Evolutionary conservation across 805 yeast genomes (phyloP).

Genomic region (Candida ulmi): DNA sequence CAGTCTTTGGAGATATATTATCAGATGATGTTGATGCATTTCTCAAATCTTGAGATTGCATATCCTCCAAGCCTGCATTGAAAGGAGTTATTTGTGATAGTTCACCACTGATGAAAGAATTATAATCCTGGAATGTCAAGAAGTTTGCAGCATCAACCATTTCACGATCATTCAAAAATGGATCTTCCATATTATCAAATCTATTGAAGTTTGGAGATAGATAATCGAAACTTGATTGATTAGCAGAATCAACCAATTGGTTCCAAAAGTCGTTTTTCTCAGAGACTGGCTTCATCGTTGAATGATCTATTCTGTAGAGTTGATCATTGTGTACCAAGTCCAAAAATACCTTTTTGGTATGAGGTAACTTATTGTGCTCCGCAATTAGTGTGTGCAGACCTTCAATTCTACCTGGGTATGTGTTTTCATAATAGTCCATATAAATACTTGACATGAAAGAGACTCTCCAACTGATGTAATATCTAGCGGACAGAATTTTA

Average conservation of each 20-base stretch:
- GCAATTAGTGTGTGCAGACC: constrained; percentile 4
- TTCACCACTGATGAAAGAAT: neutral
- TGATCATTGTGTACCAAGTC: too few relatives aligned
- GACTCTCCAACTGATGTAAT: constrained; percentile 25
- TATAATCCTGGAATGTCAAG: constrained; percentile 9
- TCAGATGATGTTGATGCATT: constrained; percentile 7
- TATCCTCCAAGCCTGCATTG: too few relatives aligned
- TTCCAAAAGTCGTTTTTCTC: constrained; percentile 16
- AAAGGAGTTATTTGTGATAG: too few relatives aligned
- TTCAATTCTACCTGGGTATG: constrained; percentile 16
- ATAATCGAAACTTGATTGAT: constrained; percentile 24
- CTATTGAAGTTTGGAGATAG: constrained; percentile 19
- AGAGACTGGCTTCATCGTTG: too few relatives aligned
- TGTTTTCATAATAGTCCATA: constrained; percentile 14
- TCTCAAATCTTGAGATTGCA: neutral
- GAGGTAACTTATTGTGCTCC: too few relatives aligned
- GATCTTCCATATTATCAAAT: constrained; percentile 19
- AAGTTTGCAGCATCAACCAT: neutral
- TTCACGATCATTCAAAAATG: constrained; percentile 12
- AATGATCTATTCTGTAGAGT: too few relatives aligned
- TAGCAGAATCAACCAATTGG: constrained; percentile 18
- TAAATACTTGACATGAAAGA: constrained; percentile 11
- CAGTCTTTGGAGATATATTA: constrained; percentile 16
- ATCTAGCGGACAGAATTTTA: constrained; percentile 15
- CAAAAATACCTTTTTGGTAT: too few relatives aligned